These are phyloP conservation scores for Trichoderma gracile DNA, from an alignment of 2,329 filamentous ascomycete genomes.

Conservation along the genomic window DNA sequence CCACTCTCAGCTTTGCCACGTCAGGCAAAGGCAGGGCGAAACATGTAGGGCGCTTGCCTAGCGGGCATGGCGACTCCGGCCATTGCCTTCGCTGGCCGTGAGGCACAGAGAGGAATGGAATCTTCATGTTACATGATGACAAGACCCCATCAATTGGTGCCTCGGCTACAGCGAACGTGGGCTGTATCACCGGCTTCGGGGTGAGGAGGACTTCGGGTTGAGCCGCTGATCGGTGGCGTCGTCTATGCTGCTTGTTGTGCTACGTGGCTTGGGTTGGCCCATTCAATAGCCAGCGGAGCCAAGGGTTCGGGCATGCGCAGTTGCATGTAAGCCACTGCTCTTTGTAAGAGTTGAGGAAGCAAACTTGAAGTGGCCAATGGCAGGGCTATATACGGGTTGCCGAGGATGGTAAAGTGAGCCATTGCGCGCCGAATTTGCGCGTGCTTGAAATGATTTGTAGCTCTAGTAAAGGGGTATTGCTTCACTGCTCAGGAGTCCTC, in stretches of 20 bases:
- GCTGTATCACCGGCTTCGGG: conserved; percentile 7
- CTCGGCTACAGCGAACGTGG: not conserved
- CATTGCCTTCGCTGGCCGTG: not conserved
- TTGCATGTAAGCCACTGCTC: not conserved
- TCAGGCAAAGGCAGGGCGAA: conserved; percentile 18
- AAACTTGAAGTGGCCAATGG: not conserved
- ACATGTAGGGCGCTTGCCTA: conserved; percentile 5
- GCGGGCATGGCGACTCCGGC: not conserved
- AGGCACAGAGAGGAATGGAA: not conserved
- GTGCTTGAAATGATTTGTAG: too few relatives aligned
- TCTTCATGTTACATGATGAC: not conserved
- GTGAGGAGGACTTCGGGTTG: not conserved
- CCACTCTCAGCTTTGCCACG: conserved; percentile 9
- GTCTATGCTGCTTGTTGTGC: not conserved
- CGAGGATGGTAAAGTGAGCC: not conserved
- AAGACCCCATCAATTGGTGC: not conserved
- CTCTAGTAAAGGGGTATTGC: too few relatives aligned
- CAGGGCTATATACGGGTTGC: not conserved
- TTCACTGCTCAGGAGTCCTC: too few relatives aligned
- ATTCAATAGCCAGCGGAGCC: conserved; percentile 2
- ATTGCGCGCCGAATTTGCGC: too few relatives aligned
- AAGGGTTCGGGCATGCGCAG: not conserved
- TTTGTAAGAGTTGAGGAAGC: not conserved
- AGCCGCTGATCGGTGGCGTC: not conserved
- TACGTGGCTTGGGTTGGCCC: not conserved